Percentiles rank a stretch among this genome's conserved stretches.
These are phyloP conservation scores for Ammopiptanthus mongolicus DNA, from an alignment of 306 rosid genomes.

Conservation along the genomic window DNA sequence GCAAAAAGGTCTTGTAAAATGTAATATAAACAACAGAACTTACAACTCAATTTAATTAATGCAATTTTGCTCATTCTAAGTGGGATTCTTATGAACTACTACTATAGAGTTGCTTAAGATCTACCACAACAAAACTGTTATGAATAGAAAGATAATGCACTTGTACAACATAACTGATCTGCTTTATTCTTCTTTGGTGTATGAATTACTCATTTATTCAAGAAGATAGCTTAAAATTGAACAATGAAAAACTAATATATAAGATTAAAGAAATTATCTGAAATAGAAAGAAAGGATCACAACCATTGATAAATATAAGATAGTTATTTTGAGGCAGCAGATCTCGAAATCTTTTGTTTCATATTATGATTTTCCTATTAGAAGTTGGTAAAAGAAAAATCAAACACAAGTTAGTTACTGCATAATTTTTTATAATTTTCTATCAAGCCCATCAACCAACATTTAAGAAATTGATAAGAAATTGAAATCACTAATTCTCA, in stretches of 20 bases:
- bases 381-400: slow-evolving; percentile 4
- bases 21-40: neutral
- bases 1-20: neutral
- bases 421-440: neutral
- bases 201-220: neutral
- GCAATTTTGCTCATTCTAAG: neutral
- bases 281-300: slow-evolving; percentile 32
- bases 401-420: neutral
- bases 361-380: slow-evolving; percentile 74
- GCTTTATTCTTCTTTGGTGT: neutral
- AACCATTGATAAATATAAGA: neutral
- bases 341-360: slow-evolving; percentile 54
- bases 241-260: slow-evolving; percentile 1
- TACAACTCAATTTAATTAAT: neutral
- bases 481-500: neutral
- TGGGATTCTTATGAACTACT: neutral
- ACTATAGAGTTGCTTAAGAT: neutral
- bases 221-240: neutral
- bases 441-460: neutral
- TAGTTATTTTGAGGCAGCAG: slow-evolving; percentile 41
- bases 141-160: neutral
- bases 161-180: neutral
- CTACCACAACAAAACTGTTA: neutral
- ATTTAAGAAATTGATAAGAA: too few relatives aligned
- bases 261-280: slow-evolving; percentile 36